Base-by-base conservation (phyloP, 2,329 filamentous ascomycete genomes). In the Curvularia sp. region DNA sequence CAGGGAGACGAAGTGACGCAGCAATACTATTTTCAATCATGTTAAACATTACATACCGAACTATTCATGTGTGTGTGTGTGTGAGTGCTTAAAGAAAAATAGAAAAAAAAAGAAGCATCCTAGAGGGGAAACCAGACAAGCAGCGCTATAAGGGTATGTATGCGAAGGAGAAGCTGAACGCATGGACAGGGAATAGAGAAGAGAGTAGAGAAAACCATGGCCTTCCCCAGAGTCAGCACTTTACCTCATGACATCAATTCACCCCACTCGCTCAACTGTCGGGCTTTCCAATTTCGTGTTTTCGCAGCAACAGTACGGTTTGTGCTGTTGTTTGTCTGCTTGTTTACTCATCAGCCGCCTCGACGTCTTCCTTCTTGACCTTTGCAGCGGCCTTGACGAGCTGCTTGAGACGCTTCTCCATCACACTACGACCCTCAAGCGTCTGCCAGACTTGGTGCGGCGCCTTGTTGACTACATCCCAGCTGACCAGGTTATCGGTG, bases 391-490 rank as follows among this genome's bases (percentile, higher is more conserved):
- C 65, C 63, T 80, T 79, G 18, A 94, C 85, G 62, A 97, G 74
- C 73, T 93, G 82, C 62, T 81, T 84, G 69, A 98, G 78, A 67
- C 92, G 86, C 82, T 89, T 90, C 81, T 96, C 93, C 77, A 98
- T 88, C 47, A 87, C 78, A 51, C 86, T 78, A 54, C 91, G 83
- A 0, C 94, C 94, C 48, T 93, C 85, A 1, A 83, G 75, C 3
- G 89, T 92, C 67, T 80, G 81, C 95, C 95, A 99, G 0, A 98
- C 89, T 74, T 93, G 86, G 75, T 96, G 92, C 5, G 93, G 91
- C 3, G 93, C 93, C 62, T 89, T 86, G 57, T 90, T 86, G 10
- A 97, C 92, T 52, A 97, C 86, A 75, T 97, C 92, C 93, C 94
- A 99, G 39, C 85, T 82, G 57, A 90, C 77, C 51, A 98, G 80